Evolutionary conservation across 2,329 filamentous ascomycete species (phyloP), one percentile per base, ranked within the genome.

Genomic region (Neofusicoccum sp.): DNA sequence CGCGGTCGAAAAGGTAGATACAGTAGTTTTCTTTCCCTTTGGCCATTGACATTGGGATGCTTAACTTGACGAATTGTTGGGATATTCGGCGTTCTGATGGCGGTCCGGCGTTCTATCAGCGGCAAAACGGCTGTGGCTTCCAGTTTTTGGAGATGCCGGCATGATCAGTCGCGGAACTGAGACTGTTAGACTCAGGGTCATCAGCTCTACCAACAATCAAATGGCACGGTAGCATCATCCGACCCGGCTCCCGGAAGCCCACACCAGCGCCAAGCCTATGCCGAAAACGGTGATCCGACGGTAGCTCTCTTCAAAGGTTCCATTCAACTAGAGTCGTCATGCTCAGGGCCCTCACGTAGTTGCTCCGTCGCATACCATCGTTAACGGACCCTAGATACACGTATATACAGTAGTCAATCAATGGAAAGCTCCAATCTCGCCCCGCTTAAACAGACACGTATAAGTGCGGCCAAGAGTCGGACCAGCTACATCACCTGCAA

Each of bases 401-500:
- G 36, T n/a, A n/a, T n/a, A n/a, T 6, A 43, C 36, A 16, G 4
- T 28, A 31, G 9, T 33, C 40, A 12, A 40, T 41, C 47, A 51
- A 54, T 54, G 49, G 34, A 34, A 14, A 54, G 26, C 24, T 11
- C 49, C 24, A 41, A 40, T 24, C 12, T 14, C 2, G 24, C 36
- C 14, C 49, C 34, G 31, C 49, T 24, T 16, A 41, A n/a, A 41
- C 51, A 38, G n/a, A 16, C 26, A 7, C 51, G 51, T 41, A 56
- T 43, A 26, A 56, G 38, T 14, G 36, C 14, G 16, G 51, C 49
- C 26, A 61, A 58, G 40, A 45, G 26, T 14, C 43, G 41, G 36
- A 57, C 49, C 14, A 40, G 49, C 34, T 61, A 49, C 33, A 41
- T 49, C 16, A 61, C 51, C 36, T 61, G 60, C 60, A 61, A 48